These are phyloP conservation scores for Talaromyces adpressus DNA, from an alignment of 495 filamentous ascomycete genomes.

Conservation along the genomic window DNA sequence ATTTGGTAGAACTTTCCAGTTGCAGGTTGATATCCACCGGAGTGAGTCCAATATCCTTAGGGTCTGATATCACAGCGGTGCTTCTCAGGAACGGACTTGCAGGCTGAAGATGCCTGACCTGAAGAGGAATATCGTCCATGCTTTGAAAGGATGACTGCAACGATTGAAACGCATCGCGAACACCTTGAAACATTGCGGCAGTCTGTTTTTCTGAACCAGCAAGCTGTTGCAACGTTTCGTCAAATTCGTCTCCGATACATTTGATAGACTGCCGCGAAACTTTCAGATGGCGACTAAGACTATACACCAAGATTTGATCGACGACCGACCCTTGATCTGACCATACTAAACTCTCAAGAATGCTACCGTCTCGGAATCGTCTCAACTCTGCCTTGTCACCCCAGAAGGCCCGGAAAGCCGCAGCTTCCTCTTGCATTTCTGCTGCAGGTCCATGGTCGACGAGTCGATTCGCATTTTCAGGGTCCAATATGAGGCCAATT, in stretches of 20 bases:
- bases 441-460: constrained; percentile 84
- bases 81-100: constrained; percentile 67
- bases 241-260: constrained; percentile 57
- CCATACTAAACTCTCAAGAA: constrained; percentile 73
- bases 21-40: constrained; percentile 69
- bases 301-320: constrained; percentile 69
- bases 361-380: constrained; percentile 49
- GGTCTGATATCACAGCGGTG: constrained; percentile 41
- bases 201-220: constrained; percentile 30
- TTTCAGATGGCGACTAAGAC: constrained; percentile 60
- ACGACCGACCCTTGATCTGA: constrained; percentile 58
- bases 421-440: constrained; percentile 55
- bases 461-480: constrained; percentile 58
- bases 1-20: constrained; percentile 88
- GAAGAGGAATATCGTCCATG: constrained; percentile 74
- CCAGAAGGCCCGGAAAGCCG: constrained; percentile 43
- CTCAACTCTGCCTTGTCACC: constrained; percentile 48
- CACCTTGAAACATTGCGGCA: constrained; percentile 44
- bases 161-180: constrained; percentile 56
- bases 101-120: constrained; percentile 68
- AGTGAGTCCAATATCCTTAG: constrained; percentile 21
- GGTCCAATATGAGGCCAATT: constrained; percentile 65
- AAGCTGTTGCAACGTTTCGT: constrained; percentile 43
- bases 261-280: constrained; percentile 41
- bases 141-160: constrained; percentile 66